These are phyloP conservation scores for Botrytis cinerea DNA, from an alignment of 2,329 filamentous ascomycete genomes.

Conservation along the genomic window DNA sequence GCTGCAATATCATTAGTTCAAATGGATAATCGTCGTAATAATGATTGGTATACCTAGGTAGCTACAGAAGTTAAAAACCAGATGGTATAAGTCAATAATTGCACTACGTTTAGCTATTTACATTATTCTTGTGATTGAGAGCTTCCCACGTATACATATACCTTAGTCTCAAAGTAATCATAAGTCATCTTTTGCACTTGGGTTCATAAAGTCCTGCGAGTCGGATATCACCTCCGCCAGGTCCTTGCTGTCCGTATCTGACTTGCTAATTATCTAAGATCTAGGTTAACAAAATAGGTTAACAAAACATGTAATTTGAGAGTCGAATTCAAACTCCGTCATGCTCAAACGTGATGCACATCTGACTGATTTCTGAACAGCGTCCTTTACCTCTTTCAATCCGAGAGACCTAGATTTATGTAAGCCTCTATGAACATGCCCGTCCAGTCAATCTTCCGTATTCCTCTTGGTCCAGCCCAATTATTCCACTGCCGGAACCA, in stretches of 20 bases:
- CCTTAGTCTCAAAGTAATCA: background rate
- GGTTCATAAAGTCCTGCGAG: background rate
- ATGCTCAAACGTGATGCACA: background rate
- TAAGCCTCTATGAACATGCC: background rate
- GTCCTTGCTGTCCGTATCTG: background rate
- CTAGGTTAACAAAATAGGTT: background rate
- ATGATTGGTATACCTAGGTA: background rate
- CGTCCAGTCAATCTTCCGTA: background rate
- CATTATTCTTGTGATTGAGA: background rate
- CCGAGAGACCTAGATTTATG: background rate
- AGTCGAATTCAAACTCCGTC: background rate
- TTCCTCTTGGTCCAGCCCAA: background rate
- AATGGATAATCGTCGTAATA: background rate
- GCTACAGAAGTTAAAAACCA: background rate
- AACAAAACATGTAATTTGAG: background rate
- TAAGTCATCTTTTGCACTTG: background rate
- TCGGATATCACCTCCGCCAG: background rate
- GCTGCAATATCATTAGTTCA: background rate
- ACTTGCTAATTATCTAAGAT: too few relatives aligned
- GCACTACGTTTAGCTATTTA: background rate
- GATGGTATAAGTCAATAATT: background rate
- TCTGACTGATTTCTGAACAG: background rate
- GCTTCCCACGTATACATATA: background rate
- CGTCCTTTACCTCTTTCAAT: background rate
- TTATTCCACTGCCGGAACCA: constrained; percentile 3